Evolutionary conservation across 176 grass and related monocot genomes (phyloP).

Genomic region (Olyra latifolia): DNA sequence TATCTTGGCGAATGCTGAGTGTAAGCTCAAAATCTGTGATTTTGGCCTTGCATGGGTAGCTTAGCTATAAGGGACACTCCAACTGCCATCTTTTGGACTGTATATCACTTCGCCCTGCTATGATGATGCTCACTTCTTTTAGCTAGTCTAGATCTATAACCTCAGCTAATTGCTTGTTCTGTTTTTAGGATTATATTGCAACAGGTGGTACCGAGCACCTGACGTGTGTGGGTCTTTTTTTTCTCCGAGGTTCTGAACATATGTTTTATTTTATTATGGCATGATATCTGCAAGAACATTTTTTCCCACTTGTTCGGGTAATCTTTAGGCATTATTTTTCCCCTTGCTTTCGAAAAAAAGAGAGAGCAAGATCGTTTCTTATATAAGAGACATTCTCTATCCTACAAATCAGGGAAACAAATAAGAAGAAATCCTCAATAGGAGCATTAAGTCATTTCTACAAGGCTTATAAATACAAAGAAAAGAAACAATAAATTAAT

Average conservation of each 20-base stretch:
- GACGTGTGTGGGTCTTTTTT: constrained; percentile 94
- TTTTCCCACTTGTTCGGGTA: neutral
- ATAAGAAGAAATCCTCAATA: no score
- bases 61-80: constrained; percentile 91
- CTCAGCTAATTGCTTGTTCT: constrained; percentile 29
- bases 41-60: constrained; percentile 93
- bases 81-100: constrained; percentile 98
- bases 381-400: no score
- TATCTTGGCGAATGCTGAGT: constrained; percentile 95
- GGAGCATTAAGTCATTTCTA: no score
- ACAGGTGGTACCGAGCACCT: constrained; percentile 97
- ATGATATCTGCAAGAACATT: neutral
- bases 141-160: constrained; percentile 2
- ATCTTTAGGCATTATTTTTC: no score
- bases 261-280: constrained; percentile 6
- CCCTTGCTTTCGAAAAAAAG: no score
- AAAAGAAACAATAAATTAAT: no score
- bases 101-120: constrained; percentile 21
- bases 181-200: constrained; percentile 90
- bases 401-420: no score
- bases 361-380: no score
- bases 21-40: constrained; percentile 99
- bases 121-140: constrained; percentile 16
- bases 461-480: no score
- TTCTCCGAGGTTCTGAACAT: constrained; percentile 77